phyloP scores from a whole-genome alignment of 1,139 yeast genomes.

The Lodderomyces orthopsilosis region DNA sequence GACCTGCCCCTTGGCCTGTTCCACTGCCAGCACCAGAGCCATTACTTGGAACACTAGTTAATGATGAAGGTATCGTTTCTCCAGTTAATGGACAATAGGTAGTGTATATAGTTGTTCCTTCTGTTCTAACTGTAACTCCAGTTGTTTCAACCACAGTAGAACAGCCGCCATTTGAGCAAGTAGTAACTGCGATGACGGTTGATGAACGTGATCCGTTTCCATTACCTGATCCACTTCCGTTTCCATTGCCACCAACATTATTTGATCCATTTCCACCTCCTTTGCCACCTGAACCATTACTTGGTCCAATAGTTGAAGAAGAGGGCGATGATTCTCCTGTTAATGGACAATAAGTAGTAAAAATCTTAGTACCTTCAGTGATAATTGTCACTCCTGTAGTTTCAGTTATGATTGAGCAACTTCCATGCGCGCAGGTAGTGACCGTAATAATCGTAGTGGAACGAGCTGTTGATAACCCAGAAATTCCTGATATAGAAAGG shows the following conservation, averaged over 20 bases:
- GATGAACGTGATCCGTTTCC: constrained; percentile 17
- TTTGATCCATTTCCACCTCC: neutral
- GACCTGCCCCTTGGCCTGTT: neutral
- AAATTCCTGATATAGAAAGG: neutral
- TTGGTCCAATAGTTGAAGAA: neutral
- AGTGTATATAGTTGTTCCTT: constrained; percentile 16
- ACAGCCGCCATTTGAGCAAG: constrained; percentile 39
- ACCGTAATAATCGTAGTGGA: constrained; percentile 40
- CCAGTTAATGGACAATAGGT: constrained; percentile 15
- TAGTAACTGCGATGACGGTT: constrained; percentile 47
- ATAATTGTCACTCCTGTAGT: constrained; percentile 41
- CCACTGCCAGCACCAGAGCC: neutral
- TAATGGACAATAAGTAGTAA: constrained; percentile 15
- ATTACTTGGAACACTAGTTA: neutral
- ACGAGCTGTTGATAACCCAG: constrained; percentile 9
- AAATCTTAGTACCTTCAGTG: constrained; percentile 20
- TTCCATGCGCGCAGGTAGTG: constrained; percentile 44
- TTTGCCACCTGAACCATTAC: neutral
- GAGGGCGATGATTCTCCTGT: constrained; percentile 10
- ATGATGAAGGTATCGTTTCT: neutral
- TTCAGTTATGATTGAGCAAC: constrained; percentile 26
- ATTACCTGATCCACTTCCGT: neutral
- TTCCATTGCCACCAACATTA: neutral
- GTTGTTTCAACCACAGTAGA: constrained; percentile 30
- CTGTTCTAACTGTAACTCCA: constrained; percentile 36